Evolutionary conservation across 2,329 filamentous ascomycete species (phyloP), one percentile per base, ranked within the genome.

Genomic region (Alternaria angustiovoidea): DNA sequence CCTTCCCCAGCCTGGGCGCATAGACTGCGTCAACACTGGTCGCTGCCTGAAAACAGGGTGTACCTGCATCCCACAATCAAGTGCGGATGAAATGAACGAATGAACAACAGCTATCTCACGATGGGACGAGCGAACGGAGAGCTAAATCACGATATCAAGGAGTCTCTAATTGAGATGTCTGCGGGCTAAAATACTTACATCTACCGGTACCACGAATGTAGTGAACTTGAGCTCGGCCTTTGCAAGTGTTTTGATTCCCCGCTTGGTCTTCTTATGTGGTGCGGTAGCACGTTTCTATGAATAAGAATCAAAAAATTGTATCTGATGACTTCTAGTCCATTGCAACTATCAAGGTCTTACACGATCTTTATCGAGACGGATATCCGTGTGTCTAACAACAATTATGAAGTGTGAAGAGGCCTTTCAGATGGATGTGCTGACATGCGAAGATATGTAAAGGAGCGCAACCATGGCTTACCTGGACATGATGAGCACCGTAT

Each of bases 1-100:
- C 83, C 65, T 86, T 86, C 81, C 84, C 84, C 57, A 83, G 79
- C 78, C 76, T 86, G 66, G 84, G 84, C 72, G 70, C 78, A 70
- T 82, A 82, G 58, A 68, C 54, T 62, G 48, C 49, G 43, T 66
- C 66, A 63, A 70, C 65, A 36, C 48, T 57, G 51, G 49, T 59
- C 43, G 26, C 57, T 66, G 70, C 67, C 66, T 61, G 26, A 53
- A 57, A 18, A 36, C 54, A 59, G 57, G 56, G 51, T 61, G 56
- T 67, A 57, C 59, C 54, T 64, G 51, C 54, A 58, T 53, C 51
- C 57, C 34, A 57, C 41, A 49, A 53, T 57, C 38, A 49, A 53
- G 43, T 57, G 53, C 54, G 56, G 56, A 63, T 59, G 54, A 57
- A 65, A 66, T 62, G 64, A 64, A 63, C 58, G 62, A 63, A 66